Conservation (phyloP, 2,329 filamentous ascomycete genomes). For the Colletotrichum higginsianum region DNA sequence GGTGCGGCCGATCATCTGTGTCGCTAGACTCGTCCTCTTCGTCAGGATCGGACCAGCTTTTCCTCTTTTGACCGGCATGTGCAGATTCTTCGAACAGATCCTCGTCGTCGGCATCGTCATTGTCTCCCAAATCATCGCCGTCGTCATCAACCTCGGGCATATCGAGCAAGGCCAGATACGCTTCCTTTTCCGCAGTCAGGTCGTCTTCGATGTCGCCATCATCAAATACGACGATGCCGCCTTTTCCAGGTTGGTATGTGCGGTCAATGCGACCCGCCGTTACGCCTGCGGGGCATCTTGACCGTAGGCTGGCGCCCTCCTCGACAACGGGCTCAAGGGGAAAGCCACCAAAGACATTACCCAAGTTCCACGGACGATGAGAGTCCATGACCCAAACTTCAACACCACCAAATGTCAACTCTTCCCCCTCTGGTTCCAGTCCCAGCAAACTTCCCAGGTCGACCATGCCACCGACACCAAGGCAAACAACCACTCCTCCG, state of each 20-base stretch:
- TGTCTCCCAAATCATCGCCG: slow-evolving; percentile 73
- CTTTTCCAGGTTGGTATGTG: slow-evolving; percentile 82
- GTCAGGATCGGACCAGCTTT: slow-evolving; percentile 79
- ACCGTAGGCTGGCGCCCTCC: slow-evolving; percentile 60
- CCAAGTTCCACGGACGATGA: slow-evolving; percentile 92
- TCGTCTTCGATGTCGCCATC: slow-evolving; percentile 96
- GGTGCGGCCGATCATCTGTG: slow-evolving; percentile 81
- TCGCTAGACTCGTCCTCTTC: slow-evolving; percentile 80
- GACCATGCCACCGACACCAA: slow-evolving; percentile 93
- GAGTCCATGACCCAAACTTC: slow-evolving; percentile 97
- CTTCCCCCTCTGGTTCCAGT: slow-evolving; percentile 77
- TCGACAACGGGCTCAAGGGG: slow-evolving; percentile 68
- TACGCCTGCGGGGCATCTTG: slow-evolving; percentile 75
- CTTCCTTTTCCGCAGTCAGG: slow-evolving; percentile 79
- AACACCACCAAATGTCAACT: slow-evolving; percentile 82
- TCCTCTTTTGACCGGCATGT: slow-evolving; percentile 78
- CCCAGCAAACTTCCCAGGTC: slow-evolving; percentile 87
- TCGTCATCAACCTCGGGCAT: slow-evolving; percentile 93
- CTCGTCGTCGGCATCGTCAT: slow-evolving; percentile 63
- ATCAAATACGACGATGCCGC: slow-evolving; percentile 94
- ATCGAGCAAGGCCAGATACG: slow-evolving; percentile 86
- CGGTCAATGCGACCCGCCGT: slow-evolving; percentile 80
- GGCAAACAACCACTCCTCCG: slow-evolving; percentile 90
- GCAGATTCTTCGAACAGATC: slow-evolving; percentile 58
- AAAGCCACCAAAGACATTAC: slow-evolving; percentile 90